phyloP scores from a whole-genome alignment of 164 flowering plant genomes.

The Magnolia kwangsiensis region DNA sequence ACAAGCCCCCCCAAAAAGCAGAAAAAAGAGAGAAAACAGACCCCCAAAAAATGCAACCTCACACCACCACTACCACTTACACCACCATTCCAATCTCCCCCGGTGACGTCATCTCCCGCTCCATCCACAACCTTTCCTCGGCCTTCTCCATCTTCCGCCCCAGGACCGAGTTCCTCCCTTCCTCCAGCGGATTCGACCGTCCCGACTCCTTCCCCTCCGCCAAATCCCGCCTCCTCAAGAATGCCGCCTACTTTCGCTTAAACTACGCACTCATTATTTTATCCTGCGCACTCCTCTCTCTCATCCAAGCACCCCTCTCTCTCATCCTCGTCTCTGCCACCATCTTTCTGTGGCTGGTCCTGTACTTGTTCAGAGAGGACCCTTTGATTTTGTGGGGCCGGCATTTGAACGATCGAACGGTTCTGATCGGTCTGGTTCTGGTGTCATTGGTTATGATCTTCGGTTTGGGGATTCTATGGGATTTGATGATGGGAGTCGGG shows the following conservation, averaged over 20 bases:
- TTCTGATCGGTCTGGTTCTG: background rate
- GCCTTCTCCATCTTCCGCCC: constrained; percentile 4
- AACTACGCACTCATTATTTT: constrained; percentile 12
- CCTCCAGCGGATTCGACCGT: background rate
- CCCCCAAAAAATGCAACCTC: background rate
- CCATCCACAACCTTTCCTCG: constrained; percentile 1
- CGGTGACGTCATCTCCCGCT: constrained; percentile 10
- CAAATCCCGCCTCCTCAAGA: constrained; percentile 2
- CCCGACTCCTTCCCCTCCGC: constrained; percentile 6
- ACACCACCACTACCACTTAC: constrained; percentile 8
- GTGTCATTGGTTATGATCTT: background rate
- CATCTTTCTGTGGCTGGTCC: constrained; percentile 1
- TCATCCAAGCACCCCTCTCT: constrained; percentile 8
- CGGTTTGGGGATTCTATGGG: background rate
- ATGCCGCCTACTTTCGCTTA: constrained; percentile 5
- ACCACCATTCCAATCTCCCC: constrained; percentile 13
- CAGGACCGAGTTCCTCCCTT: constrained; percentile 4
- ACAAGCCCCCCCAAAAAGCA: too few relatives aligned
- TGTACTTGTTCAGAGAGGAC: constrained; percentile 11
- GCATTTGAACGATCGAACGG: background rate
- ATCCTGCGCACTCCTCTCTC: constrained; percentile 2
- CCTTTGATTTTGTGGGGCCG: constrained; percentile 1
- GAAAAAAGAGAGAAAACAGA: background rate
- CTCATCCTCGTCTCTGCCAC: constrained; percentile 2
- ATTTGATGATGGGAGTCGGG: background rate